Evolutionary conservation across 352 stramenopile genomes (phyloP), one percentile per base, ranked within the genome.

Genomic region (Phytopythium kandeliae): DNA sequence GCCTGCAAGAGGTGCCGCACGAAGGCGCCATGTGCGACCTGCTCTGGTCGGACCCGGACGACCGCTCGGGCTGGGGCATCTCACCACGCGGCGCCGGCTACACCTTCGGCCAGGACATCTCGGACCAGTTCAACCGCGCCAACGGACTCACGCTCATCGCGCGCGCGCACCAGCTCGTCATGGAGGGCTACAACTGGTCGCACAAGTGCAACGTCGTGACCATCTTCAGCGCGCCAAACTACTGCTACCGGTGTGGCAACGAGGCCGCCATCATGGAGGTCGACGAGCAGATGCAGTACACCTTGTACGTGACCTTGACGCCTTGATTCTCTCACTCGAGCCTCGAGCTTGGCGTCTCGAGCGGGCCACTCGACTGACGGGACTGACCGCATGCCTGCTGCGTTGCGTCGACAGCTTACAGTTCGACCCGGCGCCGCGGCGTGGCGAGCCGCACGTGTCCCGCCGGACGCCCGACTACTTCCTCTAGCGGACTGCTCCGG

Each of bases 201-300:
- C 96, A 98, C 65, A 96, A 97, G 51, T 90, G 85, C 72, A 98
- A 96, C 53, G 95, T 99, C 34, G 96, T 99, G 19, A 99, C 97
- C 25, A 97, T 99, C 54, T 99, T 99, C 72, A 98, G 86, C 33
- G 97, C 97, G 37, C 97, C 97, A 16, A 99, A 99, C 74, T 99
- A 99, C 71, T 99, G 97, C 74, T 99, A 99, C 74, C 85, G 96
- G 44, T 99, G 96, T 65, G 96, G 96, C 24, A 99, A 99, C 69
- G 86, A 98, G 48, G 96, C 96, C 5, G 97, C 97, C 12, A 98
- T 99, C 69, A 96, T 98, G 86, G 92, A 98, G 58, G 88, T 98
- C 50, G 91, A 97, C 57, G 93, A 98, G 63, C 83, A 97, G 61
- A 93, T 98, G 80, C 83, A 96, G 54, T 97, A 97, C 59, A 96